Conservation (phyloP, 106 monocot genomes). For the Posidonia australis region DNA sequence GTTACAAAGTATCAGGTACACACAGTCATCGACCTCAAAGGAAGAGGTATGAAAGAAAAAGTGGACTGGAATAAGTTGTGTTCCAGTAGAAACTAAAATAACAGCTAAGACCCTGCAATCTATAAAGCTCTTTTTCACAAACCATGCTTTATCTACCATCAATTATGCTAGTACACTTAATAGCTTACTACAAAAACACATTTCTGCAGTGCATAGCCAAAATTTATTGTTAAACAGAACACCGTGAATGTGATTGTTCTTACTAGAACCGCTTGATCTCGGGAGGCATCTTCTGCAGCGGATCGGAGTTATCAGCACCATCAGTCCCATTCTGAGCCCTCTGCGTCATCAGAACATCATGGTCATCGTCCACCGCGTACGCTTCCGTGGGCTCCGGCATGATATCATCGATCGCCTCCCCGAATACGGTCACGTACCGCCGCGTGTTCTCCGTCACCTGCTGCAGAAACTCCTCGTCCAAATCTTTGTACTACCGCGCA, state of each 20-base stretch:
- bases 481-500: conserved; percentile 67
- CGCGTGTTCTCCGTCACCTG: conserved; percentile 80
- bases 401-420: conserved; percentile 77
- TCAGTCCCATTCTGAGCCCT: conserved; percentile 68
- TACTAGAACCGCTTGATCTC: conserved; percentile 94
- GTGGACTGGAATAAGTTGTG: too few species aligned
- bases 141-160: too few species aligned
- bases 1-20: too few species aligned
- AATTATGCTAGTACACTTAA: too few species aligned
- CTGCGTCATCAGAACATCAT: conserved; percentile 92
- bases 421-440: conserved; percentile 67
- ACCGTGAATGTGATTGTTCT: conserved; percentile 8
- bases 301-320: conserved; percentile 48
- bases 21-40: too few species aligned
- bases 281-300: conserved; percentile 72
- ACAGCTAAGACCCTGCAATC: too few species aligned
- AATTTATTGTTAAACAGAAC: background rate
- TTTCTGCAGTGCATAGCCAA: too few species aligned
- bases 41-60: too few species aligned
- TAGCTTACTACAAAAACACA: too few species aligned
- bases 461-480: conserved; percentile 83
- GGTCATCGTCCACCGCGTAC: conserved; percentile 69
- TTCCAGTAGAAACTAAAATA: too few species aligned
- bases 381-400: conserved; percentile 84
- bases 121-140: too few species aligned